Evolutionary conservation across 1,139 yeast genomes (phyloP).

Genomic region (Yamadazyma dendronema): DNA sequence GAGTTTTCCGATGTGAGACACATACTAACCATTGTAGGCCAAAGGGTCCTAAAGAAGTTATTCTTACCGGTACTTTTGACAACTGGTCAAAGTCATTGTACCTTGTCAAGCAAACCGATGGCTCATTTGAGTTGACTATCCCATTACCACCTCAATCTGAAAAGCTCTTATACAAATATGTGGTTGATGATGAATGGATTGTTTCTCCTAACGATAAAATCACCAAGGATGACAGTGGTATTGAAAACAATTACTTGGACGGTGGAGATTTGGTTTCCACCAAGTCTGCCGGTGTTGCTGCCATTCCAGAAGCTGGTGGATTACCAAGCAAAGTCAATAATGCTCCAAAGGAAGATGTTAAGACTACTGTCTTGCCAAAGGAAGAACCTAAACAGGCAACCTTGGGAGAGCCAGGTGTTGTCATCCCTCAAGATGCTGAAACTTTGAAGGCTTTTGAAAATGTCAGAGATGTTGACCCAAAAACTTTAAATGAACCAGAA

Average conservation of each 20-base stretch:
- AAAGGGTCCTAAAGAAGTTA: constrained; percentile 67
- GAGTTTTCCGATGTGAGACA: too few relatives aligned
- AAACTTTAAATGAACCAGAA: constrained; percentile 39
- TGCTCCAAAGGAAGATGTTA: constrained; percentile 26
- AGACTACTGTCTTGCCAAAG: constrained; percentile 58
- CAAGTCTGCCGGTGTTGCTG: constrained; percentile 25
- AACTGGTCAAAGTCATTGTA: constrained; percentile 64
- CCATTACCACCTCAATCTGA: constrained; percentile 47
- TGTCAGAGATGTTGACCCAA: constrained; percentile 42
- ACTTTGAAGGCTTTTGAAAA: constrained; percentile 38
- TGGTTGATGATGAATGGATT: constrained; percentile 74
- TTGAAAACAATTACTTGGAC: constrained; percentile 57
- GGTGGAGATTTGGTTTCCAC: constrained; percentile 36
- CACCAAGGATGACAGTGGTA: constrained; percentile 52
- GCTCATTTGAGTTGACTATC: constrained; percentile 57
- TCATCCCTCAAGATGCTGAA: constrained; percentile 38
- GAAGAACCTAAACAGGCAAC: constrained; percentile 46
- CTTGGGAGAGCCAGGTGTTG: constrained; percentile 61
- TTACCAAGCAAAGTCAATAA: constrained; percentile 21
- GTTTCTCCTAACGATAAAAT: constrained; percentile 46
- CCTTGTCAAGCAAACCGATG: constrained; percentile 58
- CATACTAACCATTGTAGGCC: constrained; percentile 52
- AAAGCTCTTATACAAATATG: constrained; percentile 60
- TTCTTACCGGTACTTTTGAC: constrained; percentile 77
- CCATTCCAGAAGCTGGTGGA: constrained; percentile 61